Evolutionary conservation across 1,139 yeast genomes (phyloP).

Genomic region (Sugiyamaella xylanicola): DNA sequence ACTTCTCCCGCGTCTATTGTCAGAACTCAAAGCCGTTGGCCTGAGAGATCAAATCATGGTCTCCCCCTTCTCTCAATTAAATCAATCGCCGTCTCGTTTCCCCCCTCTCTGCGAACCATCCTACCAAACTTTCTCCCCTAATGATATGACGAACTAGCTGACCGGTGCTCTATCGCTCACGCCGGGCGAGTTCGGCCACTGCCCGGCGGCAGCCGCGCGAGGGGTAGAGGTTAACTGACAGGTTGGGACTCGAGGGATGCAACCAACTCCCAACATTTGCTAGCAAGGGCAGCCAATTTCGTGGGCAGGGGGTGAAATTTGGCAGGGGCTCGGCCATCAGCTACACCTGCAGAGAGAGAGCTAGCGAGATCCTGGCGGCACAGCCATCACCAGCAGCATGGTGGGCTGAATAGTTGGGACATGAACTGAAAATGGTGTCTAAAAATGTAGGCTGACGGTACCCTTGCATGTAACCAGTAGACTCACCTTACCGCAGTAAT

Average conservation of each 20-base stretch:
- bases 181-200: too few relatives aligned
- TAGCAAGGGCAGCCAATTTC: background rate
- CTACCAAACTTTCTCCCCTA: too few relatives aligned
- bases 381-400: too few relatives aligned
- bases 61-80: too few relatives aligned
- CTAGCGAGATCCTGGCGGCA: background rate
- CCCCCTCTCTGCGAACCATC: too few relatives aligned
- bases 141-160: too few relatives aligned
- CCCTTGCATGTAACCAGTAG: background rate
- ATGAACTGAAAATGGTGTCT: background rate
- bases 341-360: background rate
- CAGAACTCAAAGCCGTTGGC: too few relatives aligned
- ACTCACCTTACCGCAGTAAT: background rate
- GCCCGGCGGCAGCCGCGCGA: slow-evolving; percentile 5
- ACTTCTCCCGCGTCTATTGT: too few relatives aligned
- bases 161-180: too few relatives aligned
- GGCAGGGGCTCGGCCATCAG: too few relatives aligned
- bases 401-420: background rate
- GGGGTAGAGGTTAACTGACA: background rate
- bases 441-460: background rate
- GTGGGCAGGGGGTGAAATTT: slow-evolving; percentile 1
- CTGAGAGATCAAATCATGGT: too few relatives aligned
- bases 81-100: too few relatives aligned
- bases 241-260: background rate
- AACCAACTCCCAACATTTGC: background rate